Evolutionary conservation across 73 alveolate species (phyloP).

Genomic region (Tetrahymena elliotti): DNA sequence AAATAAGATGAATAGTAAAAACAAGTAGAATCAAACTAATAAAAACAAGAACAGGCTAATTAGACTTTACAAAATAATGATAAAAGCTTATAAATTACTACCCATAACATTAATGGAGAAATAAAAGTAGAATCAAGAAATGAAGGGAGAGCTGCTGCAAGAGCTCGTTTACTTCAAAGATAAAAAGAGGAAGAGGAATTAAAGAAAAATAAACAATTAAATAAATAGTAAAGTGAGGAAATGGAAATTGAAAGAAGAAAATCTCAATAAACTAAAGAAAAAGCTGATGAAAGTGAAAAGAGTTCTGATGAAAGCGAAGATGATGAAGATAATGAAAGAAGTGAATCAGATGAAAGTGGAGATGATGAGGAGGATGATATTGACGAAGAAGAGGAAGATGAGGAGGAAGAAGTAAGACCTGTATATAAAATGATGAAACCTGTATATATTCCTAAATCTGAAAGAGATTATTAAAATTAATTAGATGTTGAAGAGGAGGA

Average conservation of each 20-base stretch:
- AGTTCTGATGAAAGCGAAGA: slow-evolving; percentile 22
- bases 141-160: background rate
- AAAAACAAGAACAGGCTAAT: background rate
- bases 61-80: background rate
- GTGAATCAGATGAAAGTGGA: slow-evolving; percentile 4
- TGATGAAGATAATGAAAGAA: slow-evolving; percentile 35
- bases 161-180: background rate
- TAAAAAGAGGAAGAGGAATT: background rate
- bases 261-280: background rate
- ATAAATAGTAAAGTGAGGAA: background rate
- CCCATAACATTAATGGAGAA: background rate
- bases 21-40: background rate
- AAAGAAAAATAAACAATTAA: background rate
- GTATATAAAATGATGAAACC: slow-evolving; percentile 51
- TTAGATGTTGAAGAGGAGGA: slow-evolving; percentile 39
- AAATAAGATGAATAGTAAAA: background rate
- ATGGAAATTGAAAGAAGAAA: background rate
- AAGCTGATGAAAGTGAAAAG: slow-evolving; percentile 17
- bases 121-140: background rate
- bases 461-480: slow-evolving; percentile 43
- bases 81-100: background rate
- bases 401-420: slow-evolving; percentile 28
- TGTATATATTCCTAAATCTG: slow-evolving; percentile 48
- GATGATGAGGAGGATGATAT: slow-evolving; percentile 40
- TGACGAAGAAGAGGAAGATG: slow-evolving; percentile 45